Base-by-base conservation (phyloP, 345 rosid genomes). In the Aethionema arabicum region DNA sequence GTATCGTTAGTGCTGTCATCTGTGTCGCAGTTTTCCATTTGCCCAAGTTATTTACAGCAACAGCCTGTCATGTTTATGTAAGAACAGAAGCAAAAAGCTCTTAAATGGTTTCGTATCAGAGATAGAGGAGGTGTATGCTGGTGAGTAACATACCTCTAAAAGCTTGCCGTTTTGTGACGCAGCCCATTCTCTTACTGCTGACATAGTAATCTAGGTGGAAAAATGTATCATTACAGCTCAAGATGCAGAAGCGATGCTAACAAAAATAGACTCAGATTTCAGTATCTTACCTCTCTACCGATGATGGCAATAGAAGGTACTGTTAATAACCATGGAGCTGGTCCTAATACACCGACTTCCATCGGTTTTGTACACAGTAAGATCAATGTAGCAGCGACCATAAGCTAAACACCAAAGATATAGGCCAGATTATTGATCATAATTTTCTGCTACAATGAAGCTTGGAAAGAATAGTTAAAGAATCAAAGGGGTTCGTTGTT, bases 131-230 rank as follows among this genome's bases (percentile, higher is more conserved):
- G 3, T 21, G 31, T 12, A 61, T 30, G 32, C 21, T 32, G 30
- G 30, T 33, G 50, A 43, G 14, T 51, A 38, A 40, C 67, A 79
- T 65, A 87, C 99, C 90, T 90, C 97, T 69, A 78, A 74, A 65
- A 93, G 91, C 80, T 80, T 84, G 45, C 78, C 59, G 72, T 85
- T 79, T 78, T 90, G 95, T 51, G 99, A 93, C 53, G 99, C 99
- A 71, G 99, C 99, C 99, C 99, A 93, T 78, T 93, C 99, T 72
- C 97, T 82, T 32, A 93, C 96, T 0, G 99, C 99, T 0, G 99
- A 93, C 99, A 93, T 90, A 5, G 99, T 90, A 70, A 93, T 93
- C 99, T 93, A 70, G 74, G 38, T 44, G 67, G 67, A 3, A 73
- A 59, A 37, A 59, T 38, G 60, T 16, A 52, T 53, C 13, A 3